A percentile compares a stretch with the other conserved stretches of the same genome.
These are phyloP conservation scores for Macrotyloma uniflorum DNA, from an alignment of 306 rosid species.

Conservation along the genomic window DNA sequence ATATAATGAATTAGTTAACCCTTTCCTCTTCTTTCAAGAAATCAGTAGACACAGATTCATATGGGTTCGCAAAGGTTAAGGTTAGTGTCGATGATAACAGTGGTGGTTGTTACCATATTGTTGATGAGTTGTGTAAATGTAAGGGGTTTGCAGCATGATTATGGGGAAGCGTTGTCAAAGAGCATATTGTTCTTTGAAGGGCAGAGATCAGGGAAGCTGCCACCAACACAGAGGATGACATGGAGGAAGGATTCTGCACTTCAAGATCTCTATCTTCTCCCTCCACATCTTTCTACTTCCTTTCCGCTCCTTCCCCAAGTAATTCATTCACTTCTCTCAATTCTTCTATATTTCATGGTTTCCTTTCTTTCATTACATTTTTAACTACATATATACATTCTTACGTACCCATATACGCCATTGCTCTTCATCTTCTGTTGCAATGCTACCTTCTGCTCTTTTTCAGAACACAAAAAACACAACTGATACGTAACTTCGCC, in stretches of 20 bases:
- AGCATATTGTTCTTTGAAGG: conserved; percentile 61
- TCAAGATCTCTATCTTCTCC: conserved; percentile 38
- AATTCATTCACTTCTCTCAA: no score
- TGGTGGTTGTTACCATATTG: neutral
- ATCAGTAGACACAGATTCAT: neutral
- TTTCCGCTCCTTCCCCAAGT: conserved; percentile 1
- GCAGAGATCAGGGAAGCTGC: conserved; percentile 60
- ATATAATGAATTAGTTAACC: no score
- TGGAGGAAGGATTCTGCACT: conserved; percentile 64
- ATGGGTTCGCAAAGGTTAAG: conserved; percentile 11
- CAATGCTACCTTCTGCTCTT: no score
- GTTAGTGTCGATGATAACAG: neutral
- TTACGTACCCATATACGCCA: no score
- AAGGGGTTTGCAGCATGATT: conserved; percentile 36
- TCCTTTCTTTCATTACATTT: no score
- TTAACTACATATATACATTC: no score
- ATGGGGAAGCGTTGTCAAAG: conserved; percentile 52
- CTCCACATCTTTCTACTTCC: neutral
- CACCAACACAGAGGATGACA: conserved; percentile 52
- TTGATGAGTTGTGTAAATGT: neutral
- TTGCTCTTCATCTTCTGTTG: no score
- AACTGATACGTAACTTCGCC: no score
- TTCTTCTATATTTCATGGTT: no score
- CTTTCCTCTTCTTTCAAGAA: neutral
- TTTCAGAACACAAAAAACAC: no score